Base-by-base conservation (phyloP, 1,139 yeast species). In the Yamadazyma sp. region DNA sequence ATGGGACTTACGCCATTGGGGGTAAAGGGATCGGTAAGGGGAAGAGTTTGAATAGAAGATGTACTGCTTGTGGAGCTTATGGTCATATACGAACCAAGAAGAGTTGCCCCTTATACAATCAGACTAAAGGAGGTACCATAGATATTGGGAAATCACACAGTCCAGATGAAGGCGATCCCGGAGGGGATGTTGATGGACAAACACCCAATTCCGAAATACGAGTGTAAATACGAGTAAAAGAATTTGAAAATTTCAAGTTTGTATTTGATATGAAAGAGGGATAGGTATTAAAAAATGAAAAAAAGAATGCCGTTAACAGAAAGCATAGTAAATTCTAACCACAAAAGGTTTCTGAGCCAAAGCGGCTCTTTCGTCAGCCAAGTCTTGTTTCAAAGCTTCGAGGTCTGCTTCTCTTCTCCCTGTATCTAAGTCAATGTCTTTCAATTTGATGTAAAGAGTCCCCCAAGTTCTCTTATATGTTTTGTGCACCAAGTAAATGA, bases 61-160 rank as follows among this genome's bases (percentile, higher is more conserved):
- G 98, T 66, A 89, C 95, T 4, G 85, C 95, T 2, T 92, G 98
- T 73, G 98, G 98, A 20, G 95, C 92, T 3, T 76, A 86, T 52
- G 98, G 98, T 0, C 98, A 92, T 60, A 92, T 91, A 47, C 75
- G 95, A 56, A 91, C 98, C 8, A 89, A 88, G 60, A 84, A 84
- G 58, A 67, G 87, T 1, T 91, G 98, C 63, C 98, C 98, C n/a
- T 73, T 89, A 74, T 91, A 66, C 48, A 50, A 55, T 36, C 73
- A 68, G 45, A 62, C 71, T 6, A 51, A 53, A 39, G 55, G 53
- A 23, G 57, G 57, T 0, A 47, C 51, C 15, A 48, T 51, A 22
- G 49, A 44, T 29, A 25, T 44, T 3, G 35, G 27, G 12, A 33
- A 33, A 24, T 17, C 37, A 3, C 33, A 36, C 9, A 31, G 18